A percentile compares a stretch with the other conserved stretches of the same genome.
Evolutionary conservation across 1,139 yeast genomes (phyloP).

Genomic region (Arxiozyma heterogenica): DNA sequence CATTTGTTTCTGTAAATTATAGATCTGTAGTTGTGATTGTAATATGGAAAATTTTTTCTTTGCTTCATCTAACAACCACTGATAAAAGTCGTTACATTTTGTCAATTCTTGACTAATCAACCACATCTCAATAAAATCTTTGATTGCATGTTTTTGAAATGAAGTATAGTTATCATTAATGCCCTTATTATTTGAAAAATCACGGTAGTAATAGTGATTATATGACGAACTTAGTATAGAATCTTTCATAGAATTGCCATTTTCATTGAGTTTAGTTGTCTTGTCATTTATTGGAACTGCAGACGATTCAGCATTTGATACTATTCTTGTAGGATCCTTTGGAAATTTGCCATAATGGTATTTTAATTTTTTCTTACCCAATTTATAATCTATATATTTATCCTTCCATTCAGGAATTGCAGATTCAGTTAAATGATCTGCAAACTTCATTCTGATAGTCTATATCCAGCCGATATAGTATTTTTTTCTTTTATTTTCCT

Average conservation of each 20-base stretch:
- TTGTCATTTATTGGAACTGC: not conserved
- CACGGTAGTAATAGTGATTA: not conserved
- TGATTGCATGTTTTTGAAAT: conserved; percentile 17
- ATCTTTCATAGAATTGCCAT: not conserved
- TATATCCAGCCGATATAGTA: too few species aligned
- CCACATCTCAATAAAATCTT: conserved; percentile 30
- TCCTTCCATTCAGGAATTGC: conserved; percentile 81
- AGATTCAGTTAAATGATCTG: conserved; percentile 47
- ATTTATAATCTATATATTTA: conserved; percentile 69
- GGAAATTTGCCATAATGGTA: conserved; percentile 12
- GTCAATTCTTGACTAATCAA: conserved; percentile 22
- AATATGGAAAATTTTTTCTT: conserved; percentile 17
- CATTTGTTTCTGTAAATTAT: conserved; percentile 13
- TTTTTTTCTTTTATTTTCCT: too few species aligned
- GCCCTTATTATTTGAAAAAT: not conserved
- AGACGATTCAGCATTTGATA: not conserved
- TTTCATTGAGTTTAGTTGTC: not conserved
- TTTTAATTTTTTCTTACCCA: conserved; percentile 52
- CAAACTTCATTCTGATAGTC: conserved; percentile 43
- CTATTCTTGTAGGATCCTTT: conserved; percentile 6
- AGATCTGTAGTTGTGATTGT: conserved; percentile 19
- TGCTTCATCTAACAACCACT: conserved; percentile 26
- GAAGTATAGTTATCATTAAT: conserved; percentile 9
- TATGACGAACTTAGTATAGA: too few species aligned
- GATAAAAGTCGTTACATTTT: conserved; percentile 29